phyloP scores from a whole-genome alignment of 2,329 filamentous ascomycete species.

The Penicillium olsonii region DNA sequence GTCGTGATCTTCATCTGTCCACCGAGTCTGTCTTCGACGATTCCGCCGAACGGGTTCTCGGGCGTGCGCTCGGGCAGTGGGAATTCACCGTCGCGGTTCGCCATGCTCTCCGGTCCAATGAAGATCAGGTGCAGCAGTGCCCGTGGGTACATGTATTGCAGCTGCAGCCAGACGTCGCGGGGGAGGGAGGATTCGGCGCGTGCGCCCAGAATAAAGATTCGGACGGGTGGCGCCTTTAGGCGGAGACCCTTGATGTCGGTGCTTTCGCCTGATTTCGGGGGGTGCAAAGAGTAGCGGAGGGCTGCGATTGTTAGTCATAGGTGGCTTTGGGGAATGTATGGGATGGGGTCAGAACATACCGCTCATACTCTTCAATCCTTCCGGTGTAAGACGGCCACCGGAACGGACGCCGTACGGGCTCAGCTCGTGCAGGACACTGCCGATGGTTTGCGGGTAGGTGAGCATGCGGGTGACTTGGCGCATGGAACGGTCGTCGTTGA shows the following conservation, averaged over 20 bases:
- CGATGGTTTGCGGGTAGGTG: conserved; percentile 91
- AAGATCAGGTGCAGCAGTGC: conserved; percentile 89
- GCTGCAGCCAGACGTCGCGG: conserved; percentile 88
- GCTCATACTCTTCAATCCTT: conserved; percentile 91
- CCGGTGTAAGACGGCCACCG: conserved; percentile 74
- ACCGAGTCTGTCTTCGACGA: conserved; percentile 87
- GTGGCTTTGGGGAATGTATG: neutral
- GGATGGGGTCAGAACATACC: conserved; percentile 60
- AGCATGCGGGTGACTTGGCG: conserved; percentile 88
- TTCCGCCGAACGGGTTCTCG: conserved; percentile 86
- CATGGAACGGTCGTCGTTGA: conserved; percentile 88
- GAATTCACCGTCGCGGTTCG: conserved; percentile 89
- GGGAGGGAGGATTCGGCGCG: conserved; percentile 97
- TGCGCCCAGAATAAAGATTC: conserved; percentile 89
- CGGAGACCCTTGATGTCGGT: conserved; percentile 75
- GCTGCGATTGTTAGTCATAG: conserved; percentile 52
- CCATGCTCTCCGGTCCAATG: conserved; percentile 94
- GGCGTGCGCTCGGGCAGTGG: conserved; percentile 84
- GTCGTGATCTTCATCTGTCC: conserved; percentile 94
- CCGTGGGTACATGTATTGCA: conserved; percentile 92
- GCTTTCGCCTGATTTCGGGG: conserved; percentile 75
- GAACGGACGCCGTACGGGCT: conserved; percentile 84
- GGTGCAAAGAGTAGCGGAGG: conserved; percentile 89
- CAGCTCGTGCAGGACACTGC: conserved; percentile 87
- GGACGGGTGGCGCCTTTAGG: conserved; percentile 81